These are phyloP conservation scores for Scedosporium dehoogii DNA, from an alignment of 2,329 filamentous ascomycete genomes.

Conservation along the genomic window DNA sequence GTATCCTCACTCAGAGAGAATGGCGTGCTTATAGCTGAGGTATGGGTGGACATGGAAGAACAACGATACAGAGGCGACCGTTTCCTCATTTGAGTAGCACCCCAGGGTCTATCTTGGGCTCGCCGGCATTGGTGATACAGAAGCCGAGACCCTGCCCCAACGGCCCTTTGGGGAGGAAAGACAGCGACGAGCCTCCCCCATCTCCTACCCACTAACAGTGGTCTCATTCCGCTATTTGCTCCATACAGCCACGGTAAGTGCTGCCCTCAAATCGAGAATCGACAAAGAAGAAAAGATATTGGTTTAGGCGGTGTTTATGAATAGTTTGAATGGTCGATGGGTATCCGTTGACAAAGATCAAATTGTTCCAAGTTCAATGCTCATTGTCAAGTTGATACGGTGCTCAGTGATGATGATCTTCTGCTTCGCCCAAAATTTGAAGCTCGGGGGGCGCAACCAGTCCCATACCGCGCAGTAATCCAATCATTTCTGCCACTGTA, in stretches of 20 bases:
- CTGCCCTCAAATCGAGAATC: not conserved
- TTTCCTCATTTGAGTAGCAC: not conserved
- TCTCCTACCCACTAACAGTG: not conserved
- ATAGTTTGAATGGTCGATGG: too few relatives aligned
- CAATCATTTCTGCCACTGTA: not conserved
- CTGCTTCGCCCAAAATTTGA: not conserved
- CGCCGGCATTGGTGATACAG: not conserved
- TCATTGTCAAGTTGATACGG: not conserved
- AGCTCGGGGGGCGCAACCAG: not conserved
- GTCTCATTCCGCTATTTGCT: not conserved
- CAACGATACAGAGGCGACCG: too few relatives aligned
- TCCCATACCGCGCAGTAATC: not conserved
- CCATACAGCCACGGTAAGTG: not conserved
- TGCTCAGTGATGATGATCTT: not conserved
- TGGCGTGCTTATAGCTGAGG: not conserved
- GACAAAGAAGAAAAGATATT: not conserved
- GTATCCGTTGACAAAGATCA: not conserved
- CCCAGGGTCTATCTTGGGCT: not conserved
- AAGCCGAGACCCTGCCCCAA: not conserved
- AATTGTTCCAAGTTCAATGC: not conserved
- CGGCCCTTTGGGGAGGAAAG: not conserved
- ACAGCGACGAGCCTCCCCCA: not conserved
- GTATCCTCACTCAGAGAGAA: constrained; percentile 40
- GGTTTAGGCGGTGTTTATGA: not conserved
- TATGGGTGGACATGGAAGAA: not conserved